Conservation (phyloP, 148 eudicot species). For the Salicornia ramosissima region DNA sequence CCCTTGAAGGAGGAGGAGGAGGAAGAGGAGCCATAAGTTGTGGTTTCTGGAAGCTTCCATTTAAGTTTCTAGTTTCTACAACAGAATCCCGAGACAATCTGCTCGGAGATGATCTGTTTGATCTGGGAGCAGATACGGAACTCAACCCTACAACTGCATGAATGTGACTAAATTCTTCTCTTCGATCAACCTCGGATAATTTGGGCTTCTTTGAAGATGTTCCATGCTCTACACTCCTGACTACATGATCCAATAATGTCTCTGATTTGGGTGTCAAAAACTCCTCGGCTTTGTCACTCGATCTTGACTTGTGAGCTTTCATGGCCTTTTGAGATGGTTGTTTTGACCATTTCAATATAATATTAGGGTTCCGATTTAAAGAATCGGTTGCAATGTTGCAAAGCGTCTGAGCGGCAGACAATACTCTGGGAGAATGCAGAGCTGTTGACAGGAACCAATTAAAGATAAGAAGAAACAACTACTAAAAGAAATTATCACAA, state of each 20-base stretch:
- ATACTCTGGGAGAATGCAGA: conserved; percentile 44
- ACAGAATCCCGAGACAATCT: conserved; percentile 37
- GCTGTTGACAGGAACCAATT: conserved; percentile 34
- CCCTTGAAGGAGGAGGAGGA: conserved; percentile 39
- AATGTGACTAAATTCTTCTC: conserved; percentile 31
- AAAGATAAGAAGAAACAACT: conserved; percentile 18
- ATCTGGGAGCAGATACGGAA: conserved; percentile 54
- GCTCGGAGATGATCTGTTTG: conserved; percentile 55
- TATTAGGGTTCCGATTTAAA: conserved; percentile 32
- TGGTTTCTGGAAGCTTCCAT: conserved; percentile 35
- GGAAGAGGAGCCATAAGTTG: conserved; percentile 31
- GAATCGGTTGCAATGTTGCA: conserved; percentile 46
- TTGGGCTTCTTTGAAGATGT: conserved; percentile 51
- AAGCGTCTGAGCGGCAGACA: conserved; percentile 74
- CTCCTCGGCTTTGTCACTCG: conserved; percentile 37
- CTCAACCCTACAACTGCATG: conserved; percentile 32
- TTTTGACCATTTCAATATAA: conserved; percentile 47
- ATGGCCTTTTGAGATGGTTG: conserved; percentile 57
- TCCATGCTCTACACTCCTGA: conserved; percentile 27
- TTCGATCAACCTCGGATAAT: conserved; percentile 38
- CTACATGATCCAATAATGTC: conserved; percentile 16
- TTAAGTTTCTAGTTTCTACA: conserved; percentile 34
- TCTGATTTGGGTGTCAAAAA: conserved; percentile 38
- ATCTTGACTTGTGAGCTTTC: conserved; percentile 63
- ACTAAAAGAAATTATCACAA: background rate